These are phyloP conservation scores for Eucommia ulmoides DNA, from an alignment of 257 asterid species.

Conservation along the genomic window DNA sequence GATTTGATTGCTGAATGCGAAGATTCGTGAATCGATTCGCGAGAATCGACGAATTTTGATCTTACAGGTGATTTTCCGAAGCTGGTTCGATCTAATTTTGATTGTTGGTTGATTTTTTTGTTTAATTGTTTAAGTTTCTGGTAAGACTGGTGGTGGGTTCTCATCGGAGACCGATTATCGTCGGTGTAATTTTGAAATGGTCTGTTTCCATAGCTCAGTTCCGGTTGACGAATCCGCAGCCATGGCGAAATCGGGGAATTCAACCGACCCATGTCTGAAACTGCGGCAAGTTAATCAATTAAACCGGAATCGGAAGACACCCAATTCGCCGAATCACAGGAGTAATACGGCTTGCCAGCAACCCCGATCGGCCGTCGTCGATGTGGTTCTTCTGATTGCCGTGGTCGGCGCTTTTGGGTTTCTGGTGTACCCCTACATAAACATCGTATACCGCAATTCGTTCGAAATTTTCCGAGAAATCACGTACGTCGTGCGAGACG, in stretches of 20 bases:
- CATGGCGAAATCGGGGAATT: slow-evolving; percentile 60
- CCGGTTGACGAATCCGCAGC: slow-evolving; percentile 47
- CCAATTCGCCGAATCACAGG: slow-evolving; percentile 24
- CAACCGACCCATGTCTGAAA: slow-evolving; percentile 36
- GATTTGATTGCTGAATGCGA: too few relatives aligned
- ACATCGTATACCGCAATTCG: slow-evolving; percentile 20
- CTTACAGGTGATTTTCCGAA: too few relatives aligned
- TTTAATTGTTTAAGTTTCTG: too few relatives aligned
- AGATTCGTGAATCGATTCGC: too few relatives aligned
- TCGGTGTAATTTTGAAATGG: too few relatives aligned
- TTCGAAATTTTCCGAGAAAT: slow-evolving; percentile 40
- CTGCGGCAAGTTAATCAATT: slow-evolving; percentile 47
- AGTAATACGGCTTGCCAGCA: slow-evolving; percentile 61
- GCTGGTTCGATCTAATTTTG: too few relatives aligned
- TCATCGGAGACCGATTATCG: too few relatives aligned
- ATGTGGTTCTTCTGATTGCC: slow-evolving; percentile 60
- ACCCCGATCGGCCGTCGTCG: slow-evolving; percentile 61
- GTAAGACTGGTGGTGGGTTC: too few relatives aligned
- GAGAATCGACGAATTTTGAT: too few relatives aligned
- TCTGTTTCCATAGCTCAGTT: slow-evolving; percentile 49
- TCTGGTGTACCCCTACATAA: slow-evolving; percentile 52
- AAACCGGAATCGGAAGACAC: slow-evolving; percentile 23
- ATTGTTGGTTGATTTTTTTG: too few relatives aligned
- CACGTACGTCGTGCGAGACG: slow-evolving; percentile 43
- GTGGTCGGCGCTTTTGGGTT: slow-evolving; percentile 63